Evolutionary conservation across 192 early-diverging fungal species (phyloP).

Genomic region (Backusella sp.): DNA sequence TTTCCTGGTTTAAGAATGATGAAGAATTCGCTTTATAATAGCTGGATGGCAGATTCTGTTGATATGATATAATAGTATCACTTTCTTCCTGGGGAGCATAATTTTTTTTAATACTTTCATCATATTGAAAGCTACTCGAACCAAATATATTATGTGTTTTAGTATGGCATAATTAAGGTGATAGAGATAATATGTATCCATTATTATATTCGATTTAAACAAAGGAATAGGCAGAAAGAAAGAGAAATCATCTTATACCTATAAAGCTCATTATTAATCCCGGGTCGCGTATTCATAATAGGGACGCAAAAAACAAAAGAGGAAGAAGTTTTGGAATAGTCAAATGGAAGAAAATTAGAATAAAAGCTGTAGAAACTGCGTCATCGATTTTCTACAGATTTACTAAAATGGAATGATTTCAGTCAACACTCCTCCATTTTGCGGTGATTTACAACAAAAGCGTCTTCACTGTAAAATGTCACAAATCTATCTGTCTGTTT

Average conservation of each 20-base stretch:
- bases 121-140: not conserved
- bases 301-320: not conserved
- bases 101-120: not conserved
- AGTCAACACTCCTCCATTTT: not conserved
- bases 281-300: not conserved
- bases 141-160: not conserved
- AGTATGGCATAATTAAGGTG: not conserved
- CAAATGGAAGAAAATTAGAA: not conserved
- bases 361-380: conserved; percentile 1
- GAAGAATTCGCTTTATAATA: not conserved
- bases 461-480: not conserved
- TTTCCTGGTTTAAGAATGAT: not conserved
- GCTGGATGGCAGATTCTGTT: not conserved
- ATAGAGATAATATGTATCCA: not conserved
- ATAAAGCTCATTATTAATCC: not conserved
- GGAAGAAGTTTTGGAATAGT: not conserved
- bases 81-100: not conserved
- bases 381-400: conserved; percentile 2
- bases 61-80: not conserved
- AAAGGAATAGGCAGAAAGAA: not conserved
- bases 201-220: not conserved
- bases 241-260: not conserved
- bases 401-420: not conserved
- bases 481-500: not conserved
- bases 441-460: not conserved